A percentile compares a stretch with the other conserved stretches of the same genome.
phyloP scores from a whole-genome alignment of 257 asterid genomes.

The Leonotis leonurus region DNA sequence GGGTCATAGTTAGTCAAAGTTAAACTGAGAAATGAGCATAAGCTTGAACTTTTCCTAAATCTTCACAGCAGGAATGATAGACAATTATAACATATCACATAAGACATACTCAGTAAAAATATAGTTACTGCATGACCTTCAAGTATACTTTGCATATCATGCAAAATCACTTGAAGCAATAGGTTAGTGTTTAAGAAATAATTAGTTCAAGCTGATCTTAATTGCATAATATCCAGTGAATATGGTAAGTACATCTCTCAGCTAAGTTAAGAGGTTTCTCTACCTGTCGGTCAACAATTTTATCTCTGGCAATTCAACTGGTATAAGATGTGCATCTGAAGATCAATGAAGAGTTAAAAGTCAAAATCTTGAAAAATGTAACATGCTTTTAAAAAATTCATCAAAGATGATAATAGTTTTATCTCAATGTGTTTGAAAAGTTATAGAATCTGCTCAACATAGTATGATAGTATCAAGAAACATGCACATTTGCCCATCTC shows the following conservation, averaged over 20 bases:
- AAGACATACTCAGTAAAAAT: not conserved
- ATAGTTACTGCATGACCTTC: not conserved
- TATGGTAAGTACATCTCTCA: not conserved
- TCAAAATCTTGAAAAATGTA: not conserved
- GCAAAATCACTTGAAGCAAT: constrained; percentile 8
- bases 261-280: constrained; percentile 5
- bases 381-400: too few relatives aligned
- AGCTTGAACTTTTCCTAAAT: too few relatives aligned
- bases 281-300: constrained; percentile 81
- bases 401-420: too few relatives aligned
- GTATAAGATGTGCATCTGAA: constrained; percentile 94
- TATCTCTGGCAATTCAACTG: constrained; percentile 82
- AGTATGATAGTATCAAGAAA: too few relatives aligned
- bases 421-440: too few relatives aligned
- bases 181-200: not conserved
- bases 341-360: constrained; percentile 9
- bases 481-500: too few relatives aligned
- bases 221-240: constrained; percentile 7
- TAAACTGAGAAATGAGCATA: too few relatives aligned
- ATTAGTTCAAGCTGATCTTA: constrained; percentile 1
- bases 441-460: too few relatives aligned
- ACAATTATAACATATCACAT: not conserved
- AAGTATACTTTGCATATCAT: not conserved
- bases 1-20: too few relatives aligned
- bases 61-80: not conserved